Percentiles rank a stretch among this genome's conserved stretches.
These are phyloP conservation scores for Neurospora sp. DNA, from an alignment of 495 filamentous ascomycete genomes.

Conservation along the genomic window DNA sequence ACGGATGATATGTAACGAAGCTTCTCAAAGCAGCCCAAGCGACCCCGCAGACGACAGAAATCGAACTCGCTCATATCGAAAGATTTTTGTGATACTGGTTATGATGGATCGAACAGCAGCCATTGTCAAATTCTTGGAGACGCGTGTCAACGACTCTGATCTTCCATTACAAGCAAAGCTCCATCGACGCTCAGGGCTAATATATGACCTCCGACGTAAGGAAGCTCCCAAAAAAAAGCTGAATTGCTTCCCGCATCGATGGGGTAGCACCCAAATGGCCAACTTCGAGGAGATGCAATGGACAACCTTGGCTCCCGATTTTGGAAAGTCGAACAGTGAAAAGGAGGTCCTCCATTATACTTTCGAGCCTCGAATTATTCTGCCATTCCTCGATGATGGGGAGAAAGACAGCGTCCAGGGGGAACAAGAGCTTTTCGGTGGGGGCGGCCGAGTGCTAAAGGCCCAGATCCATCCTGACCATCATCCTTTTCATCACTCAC, in stretches of 20 bases:
- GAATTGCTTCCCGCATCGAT: too few relatives aligned
- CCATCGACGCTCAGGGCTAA: too few relatives aligned
- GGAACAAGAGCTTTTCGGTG: too few relatives aligned
- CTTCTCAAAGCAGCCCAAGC: too few relatives aligned
- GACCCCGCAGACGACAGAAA: too few relatives aligned
- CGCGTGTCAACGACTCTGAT: not conserved
- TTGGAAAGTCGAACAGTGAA: not conserved
- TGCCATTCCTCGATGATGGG: too few relatives aligned
- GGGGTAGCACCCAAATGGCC: not conserved
- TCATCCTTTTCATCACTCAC: not conserved
- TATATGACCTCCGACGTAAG: too few relatives aligned
- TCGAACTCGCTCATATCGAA: not conserved
- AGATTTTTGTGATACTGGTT: not conserved
- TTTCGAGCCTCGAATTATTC: too few relatives aligned
- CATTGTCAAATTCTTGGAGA: not conserved
- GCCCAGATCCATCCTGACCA: not conserved
- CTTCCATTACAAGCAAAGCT: not conserved
- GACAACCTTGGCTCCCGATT: slow-evolving; percentile 8
- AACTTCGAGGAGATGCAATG: slow-evolving; percentile 11
- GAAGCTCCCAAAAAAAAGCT: too few relatives aligned
- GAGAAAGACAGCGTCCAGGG: too few relatives aligned
- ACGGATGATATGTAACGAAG: too few relatives aligned
- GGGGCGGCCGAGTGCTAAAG: not conserved
- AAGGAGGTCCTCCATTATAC: slow-evolving; percentile 7
- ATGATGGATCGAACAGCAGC: not conserved